Evolutionary conservation across 352 stramenopile species (phyloP).

Genomic region (Globisporangium spiculum): DNA sequence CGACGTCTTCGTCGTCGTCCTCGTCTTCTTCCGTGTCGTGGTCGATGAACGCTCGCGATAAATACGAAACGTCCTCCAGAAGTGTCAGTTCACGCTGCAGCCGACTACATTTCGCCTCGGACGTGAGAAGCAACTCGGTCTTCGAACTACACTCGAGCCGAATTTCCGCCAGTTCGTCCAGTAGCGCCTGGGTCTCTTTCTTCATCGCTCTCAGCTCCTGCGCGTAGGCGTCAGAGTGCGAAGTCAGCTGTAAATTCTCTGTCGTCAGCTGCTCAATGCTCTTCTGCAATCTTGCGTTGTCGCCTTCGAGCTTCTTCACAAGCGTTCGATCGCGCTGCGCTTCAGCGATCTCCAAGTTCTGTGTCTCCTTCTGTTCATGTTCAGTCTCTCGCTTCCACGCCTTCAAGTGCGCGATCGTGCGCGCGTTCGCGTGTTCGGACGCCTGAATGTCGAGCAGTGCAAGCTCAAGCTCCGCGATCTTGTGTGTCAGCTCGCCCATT

Average conservation of each 20-base stretch:
- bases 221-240: slow-evolving; percentile 1
- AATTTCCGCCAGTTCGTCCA: slow-evolving; percentile 36
- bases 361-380: slow-evolving; percentile 39
- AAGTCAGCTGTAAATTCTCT: slow-evolving; percentile 23
- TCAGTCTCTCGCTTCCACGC: slow-evolving; percentile 46
- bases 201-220: slow-evolving; percentile 27
- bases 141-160: slow-evolving; percentile 46
- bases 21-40: slow-evolving; percentile 65
- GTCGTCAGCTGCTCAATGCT: slow-evolving; percentile 24
- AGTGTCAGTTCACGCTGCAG: slow-evolving; percentile 73
- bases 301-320: slow-evolving; percentile 41
- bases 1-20: slow-evolving; percentile 43
- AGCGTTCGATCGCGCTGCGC: slow-evolving; percentile 40
- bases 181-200: slow-evolving; percentile 36
- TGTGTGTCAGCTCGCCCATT: slow-evolving; percentile 27
- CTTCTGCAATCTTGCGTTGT: slow-evolving; percentile 27
- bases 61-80: slow-evolving; percentile 74
- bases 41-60: slow-evolving; percentile 67
- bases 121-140: slow-evolving; percentile 57
- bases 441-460: slow-evolving; percentile 35
- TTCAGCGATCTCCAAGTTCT: slow-evolving; percentile 34
- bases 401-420: slow-evolving; percentile 39
- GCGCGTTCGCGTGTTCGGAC: slow-evolving; percentile 30
- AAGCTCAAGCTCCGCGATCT: slow-evolving; percentile 35
- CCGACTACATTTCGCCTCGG: slow-evolving; percentile 58